Conservation (phyloP, 2,329 filamentous ascomycete genomes). For the Helotiales sp. region DNA sequence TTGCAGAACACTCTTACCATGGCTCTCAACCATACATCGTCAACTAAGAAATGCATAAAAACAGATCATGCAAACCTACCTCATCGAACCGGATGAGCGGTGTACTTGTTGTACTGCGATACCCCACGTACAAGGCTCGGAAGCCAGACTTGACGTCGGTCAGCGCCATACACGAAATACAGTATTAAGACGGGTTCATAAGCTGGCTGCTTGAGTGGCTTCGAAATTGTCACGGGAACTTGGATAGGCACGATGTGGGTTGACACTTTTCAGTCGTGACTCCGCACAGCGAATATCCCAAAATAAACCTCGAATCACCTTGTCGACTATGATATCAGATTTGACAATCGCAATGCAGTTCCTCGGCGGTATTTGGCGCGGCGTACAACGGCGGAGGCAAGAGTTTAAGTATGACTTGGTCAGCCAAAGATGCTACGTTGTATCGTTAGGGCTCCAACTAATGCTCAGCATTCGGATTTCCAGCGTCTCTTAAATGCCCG, state of each 20-base stretch:
- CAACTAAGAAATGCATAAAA: neutral
- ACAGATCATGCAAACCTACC: neutral
- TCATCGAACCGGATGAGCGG: too few species aligned
- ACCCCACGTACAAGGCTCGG: neutral
- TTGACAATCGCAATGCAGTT: slow-evolving; percentile 5
- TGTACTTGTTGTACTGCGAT: too few species aligned
- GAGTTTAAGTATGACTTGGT: neutral
- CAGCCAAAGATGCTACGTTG: slow-evolving; percentile 20
- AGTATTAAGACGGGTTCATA: neutral
- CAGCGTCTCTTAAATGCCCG: neutral
- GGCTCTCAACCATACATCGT: neutral
- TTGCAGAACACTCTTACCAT: neutral
- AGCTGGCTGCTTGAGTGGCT: too few species aligned
- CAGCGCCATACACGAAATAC: neutral
- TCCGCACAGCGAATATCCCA: neutral
- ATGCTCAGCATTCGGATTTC: neutral
- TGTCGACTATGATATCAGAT: slow-evolving; percentile 7
- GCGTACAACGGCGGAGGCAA: neutral
- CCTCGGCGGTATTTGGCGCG: slow-evolving; percentile 11
- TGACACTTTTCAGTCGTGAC: neutral
- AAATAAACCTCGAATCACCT: neutral
- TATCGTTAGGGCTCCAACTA: slow-evolving; percentile 2
- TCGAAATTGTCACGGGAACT: neutral
- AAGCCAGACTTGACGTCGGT: neutral
- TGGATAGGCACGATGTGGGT: neutral